These are phyloP conservation scores for Neocallimastix lanati DNA, from an alignment of 192 early-diverging fungal species.

Conservation along the genomic window DNA sequence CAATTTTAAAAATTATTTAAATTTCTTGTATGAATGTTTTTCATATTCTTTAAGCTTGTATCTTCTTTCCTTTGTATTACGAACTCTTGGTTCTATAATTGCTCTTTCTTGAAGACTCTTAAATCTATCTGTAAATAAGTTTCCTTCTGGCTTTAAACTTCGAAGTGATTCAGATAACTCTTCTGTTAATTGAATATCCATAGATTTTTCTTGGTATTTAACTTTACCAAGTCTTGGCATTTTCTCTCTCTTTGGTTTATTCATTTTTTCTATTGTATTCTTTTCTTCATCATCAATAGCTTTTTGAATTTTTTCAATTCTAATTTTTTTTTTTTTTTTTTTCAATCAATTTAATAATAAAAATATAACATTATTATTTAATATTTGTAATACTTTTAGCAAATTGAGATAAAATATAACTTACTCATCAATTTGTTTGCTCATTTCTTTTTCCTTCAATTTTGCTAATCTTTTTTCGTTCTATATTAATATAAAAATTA, in stretches of 20 bases:
- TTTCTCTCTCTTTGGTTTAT: not conserved
- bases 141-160: conserved; percentile 37
- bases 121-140: conserved; percentile 14
- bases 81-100: not conserved
- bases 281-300: not conserved
- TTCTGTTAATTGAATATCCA: conserved; percentile 25
- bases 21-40: not conserved
- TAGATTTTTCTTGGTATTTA: conserved; percentile 7
- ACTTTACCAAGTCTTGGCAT: conserved; percentile 6
- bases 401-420: too few species aligned
- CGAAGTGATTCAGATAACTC: conserved; percentile 30
- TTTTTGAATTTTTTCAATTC: not conserved
- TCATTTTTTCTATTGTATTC: not conserved
- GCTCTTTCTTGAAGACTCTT: not conserved
- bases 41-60: not conserved
- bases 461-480: not conserved
- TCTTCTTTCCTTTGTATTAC: not conserved
- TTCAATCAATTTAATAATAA: too few species aligned
- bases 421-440: not conserved
- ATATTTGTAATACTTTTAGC: too few species aligned
- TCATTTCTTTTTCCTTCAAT: not conserved
- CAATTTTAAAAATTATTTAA: not conserved
- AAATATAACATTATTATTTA: too few species aligned
- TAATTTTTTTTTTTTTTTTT: not conserved
- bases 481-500: too few species aligned